Base-by-base conservation (phyloP, 176 grass and related monocot species). In the Stipa capillata region DNA sequence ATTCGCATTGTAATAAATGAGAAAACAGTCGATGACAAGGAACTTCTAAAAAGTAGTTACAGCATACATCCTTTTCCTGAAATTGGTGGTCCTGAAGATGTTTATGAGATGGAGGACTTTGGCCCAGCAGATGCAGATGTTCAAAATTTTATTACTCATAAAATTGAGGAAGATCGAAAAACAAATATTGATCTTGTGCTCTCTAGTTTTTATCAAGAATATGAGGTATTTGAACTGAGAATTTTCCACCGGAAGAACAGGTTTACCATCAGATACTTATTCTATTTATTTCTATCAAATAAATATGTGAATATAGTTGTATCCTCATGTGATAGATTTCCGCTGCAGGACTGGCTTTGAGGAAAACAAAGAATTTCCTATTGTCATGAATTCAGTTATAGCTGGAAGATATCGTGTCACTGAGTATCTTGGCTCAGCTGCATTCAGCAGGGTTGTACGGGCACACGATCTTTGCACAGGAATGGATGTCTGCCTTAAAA, bases 351-450 rank as follows among this genome's bases (percentile, higher is more conserved):
- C 92, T 70, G 97, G 92, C 47, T 99, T 99, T 77, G 97, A 99
- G 86, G 97, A 95, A 95, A 95, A 82, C 84, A 99, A 93, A 90
- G 97, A 99, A 68, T 93, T 99, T 11, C 88, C 97, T 70, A 93
- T 99, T 81, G 69, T 93, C 73, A 84, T 99, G 21, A 80, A 95
- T 72, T 93, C 92, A 57, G 83, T 96, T 87, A 55, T 99, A 84
- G 97, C 90, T 1, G 97, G 92, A 86, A 87, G 97, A 88, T 99
- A 99, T 89, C 91, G 82, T 54, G 40, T 99, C 40, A 90, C 83
- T 20, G 86, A 93, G 53, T 96, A 99, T 87, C 88, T 99, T 58
- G 97, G 97, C 69, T 99, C 97, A n/a, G 90, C 92, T 35, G 88
- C 92, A 85, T 99, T 96, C 60, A 99, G 97, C 81, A 93, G 87